Base-by-base conservation (phyloP, 257 asterid species). In the Solanum sitiens region DNA sequence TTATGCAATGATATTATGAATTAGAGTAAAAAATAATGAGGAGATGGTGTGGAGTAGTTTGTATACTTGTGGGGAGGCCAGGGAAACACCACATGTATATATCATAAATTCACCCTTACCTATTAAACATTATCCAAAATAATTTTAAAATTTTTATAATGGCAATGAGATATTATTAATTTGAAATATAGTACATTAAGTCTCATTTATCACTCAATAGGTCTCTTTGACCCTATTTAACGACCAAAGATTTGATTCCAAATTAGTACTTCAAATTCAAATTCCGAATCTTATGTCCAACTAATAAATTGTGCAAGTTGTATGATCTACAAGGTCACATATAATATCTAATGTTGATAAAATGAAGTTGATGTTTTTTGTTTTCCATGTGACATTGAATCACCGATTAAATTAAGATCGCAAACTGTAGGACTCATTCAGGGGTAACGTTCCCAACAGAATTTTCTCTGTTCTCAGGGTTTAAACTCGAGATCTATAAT, bases 361-460 rank as follows among this genome's bases (percentile, higher is more conserved):
- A 20, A 20, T 56, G 21, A 15, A 50, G 65, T 56, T 20, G 65
- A 20, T 18, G 6, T 53, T 50, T 53, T 53, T 18, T 1, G 2
- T 7, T 18, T 56, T 0, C 0, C 11, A 2, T 53, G 2, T 56
- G n/a, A 56, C 0, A 7, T 18, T 56, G 11, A 56, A 56, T 18
- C 11, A 2, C 4, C 0, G 10, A 18, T 2, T 56, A 56, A 53
- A 56, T 56, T 56, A 0, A 53, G 4, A 56, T 56, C 1, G 65
- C 0, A 10, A 4, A 18, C 0, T 56, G 4, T 18, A 53, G 4
- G 63, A 0, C 11, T 0, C 4, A 18, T 53, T 18, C 0, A 0
- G 4, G 1, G 0, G n/a, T 18, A 11, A 2, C 23, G 4, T 0
- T 53, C 4, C 11, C 0, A 53, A 53, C 0, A 18, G 0, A 0